Conservation (phyloP, 495 filamentous ascomycete genomes). For the Rostrohypoxylon terebratum region DNA sequence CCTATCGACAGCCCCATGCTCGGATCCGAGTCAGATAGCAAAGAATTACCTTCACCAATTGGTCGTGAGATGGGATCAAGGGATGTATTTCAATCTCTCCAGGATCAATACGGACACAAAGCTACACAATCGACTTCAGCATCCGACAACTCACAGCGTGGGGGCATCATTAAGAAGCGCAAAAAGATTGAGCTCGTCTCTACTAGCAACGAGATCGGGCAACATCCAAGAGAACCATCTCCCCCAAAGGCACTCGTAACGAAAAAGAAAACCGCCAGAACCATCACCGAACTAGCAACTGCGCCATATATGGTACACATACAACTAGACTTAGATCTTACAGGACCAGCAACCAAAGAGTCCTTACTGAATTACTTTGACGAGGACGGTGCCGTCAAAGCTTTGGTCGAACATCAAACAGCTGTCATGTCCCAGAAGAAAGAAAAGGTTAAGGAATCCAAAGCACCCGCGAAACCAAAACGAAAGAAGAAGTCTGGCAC, state of each 20-base stretch:
- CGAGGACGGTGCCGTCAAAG: conserved; percentile 46
- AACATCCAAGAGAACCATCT: conserved; percentile 48
- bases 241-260: conserved; percentile 62
- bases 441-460: conserved; percentile 46
- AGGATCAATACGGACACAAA: conserved; percentile 49
- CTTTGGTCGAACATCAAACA: conserved; percentile 49
- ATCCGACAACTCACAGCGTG: not conserved
- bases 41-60: conserved; percentile 45
- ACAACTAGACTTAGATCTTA: conserved; percentile 43
- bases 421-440: conserved; percentile 52
- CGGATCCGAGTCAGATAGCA: conserved; percentile 40
- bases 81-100: conserved; percentile 52
- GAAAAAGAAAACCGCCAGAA: conserved; percentile 81
- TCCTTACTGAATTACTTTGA: conserved; percentile 52
- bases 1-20: conserved; percentile 44
- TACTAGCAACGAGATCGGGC: conserved; percentile 36
- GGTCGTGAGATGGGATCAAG: conserved; percentile 18
- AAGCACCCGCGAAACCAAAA: conserved; percentile 50
- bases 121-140: conserved; percentile 13
- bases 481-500: conserved; percentile 60
- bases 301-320: conserved; percentile 71
- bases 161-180: conserved; percentile 60
- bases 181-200: conserved; percentile 62
- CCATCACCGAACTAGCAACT: conserved; percentile 86
- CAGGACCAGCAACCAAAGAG: conserved; percentile 45